Evolutionary conservation across 2,329 filamentous ascomycete genomes (phyloP).

Genomic region (Clarireedia monteithiana): DNA sequence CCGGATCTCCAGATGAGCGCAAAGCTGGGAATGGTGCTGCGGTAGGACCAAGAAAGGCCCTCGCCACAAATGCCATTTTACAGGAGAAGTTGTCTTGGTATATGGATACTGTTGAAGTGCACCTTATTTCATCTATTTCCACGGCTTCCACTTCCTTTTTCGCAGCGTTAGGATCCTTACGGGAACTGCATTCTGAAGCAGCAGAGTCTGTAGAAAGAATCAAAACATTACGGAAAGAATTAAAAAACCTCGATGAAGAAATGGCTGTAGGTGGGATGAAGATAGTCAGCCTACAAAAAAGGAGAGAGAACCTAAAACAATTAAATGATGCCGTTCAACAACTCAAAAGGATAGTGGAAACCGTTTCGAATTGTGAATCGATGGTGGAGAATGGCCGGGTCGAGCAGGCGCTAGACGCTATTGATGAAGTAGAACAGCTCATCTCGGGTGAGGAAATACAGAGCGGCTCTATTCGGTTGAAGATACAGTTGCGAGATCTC

Average conservation of each 20-base stretch:
- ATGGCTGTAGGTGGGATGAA: slow-evolving; percentile 80
- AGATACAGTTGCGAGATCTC: slow-evolving; percentile 53
- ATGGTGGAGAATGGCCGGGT: slow-evolving; percentile 78
- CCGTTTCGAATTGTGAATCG: slow-evolving; percentile 67
- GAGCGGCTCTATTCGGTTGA: slow-evolving; percentile 21
- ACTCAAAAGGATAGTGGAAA: slow-evolving; percentile 68
- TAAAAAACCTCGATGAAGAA: slow-evolving; percentile 75
- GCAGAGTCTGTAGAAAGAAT: slow-evolving; percentile 86
- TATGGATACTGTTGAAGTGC: slow-evolving; percentile 98
- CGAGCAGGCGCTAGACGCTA: slow-evolving; percentile 68
- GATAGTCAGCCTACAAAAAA: slow-evolving; percentile 73
- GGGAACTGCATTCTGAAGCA: slow-evolving; percentile 86
- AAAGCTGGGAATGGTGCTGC: slow-evolving; percentile 48
- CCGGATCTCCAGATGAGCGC: slow-evolving; percentile 46
- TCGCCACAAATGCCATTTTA: slow-evolving; percentile 93
- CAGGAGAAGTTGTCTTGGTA: slow-evolving; percentile 99
- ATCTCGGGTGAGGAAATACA: slow-evolving; percentile 60
- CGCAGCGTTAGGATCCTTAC: slow-evolving; percentile 81
- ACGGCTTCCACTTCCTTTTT: slow-evolving; percentile 95
- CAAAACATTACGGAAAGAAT: slow-evolving; percentile 68
- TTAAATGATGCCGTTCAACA: slow-evolving; percentile 78
- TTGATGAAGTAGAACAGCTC: slow-evolving; percentile 71
- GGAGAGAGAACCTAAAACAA: slow-evolving; percentile 76
- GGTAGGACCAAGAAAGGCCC: slow-evolving; percentile 65
- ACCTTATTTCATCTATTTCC: slow-evolving; percentile 92